Conservation (phyloP, 1,284 basidiomycete genomes). For the Leccinum ambiguum region DNA sequence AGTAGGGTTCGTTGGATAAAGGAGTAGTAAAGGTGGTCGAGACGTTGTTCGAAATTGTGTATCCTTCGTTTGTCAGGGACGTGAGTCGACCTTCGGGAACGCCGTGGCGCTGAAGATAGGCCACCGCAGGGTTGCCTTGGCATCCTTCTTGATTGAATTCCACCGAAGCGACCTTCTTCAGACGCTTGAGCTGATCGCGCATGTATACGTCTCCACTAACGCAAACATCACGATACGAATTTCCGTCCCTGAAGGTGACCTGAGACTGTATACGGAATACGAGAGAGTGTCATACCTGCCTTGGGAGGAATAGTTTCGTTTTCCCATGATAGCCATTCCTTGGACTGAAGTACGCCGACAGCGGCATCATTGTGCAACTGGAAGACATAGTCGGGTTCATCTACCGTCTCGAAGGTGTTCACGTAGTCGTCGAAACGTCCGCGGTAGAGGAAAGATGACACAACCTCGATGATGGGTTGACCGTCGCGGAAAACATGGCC, state of each 20-base stretch:
- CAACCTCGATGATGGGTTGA: conserved; percentile 88
- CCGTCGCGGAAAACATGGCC: conserved; percentile 79
- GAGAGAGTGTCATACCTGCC: conserved; percentile 70
- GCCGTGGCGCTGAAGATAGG: conserved; percentile 93
- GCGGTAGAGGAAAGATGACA: conserved; percentile 96
- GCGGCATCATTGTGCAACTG: conserved; percentile 75
- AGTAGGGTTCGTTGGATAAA: conserved; percentile 93
- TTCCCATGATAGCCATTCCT: conserved; percentile 98
- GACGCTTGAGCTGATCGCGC: conserved; percentile 81
- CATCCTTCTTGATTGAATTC: conserved; percentile 87
- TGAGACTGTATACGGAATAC: conserved; percentile 89
- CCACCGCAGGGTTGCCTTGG: conserved; percentile 90
- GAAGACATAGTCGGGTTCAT: conserved; percentile 88
- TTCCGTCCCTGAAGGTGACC: conserved; percentile 90
- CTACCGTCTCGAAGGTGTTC: conserved; percentile 93
- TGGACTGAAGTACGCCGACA: conserved; percentile 85
- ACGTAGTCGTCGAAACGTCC: conserved; percentile 92
- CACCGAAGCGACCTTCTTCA: conserved; percentile 87
- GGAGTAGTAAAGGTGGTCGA: conserved; percentile 74
- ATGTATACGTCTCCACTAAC: conserved; percentile 87
- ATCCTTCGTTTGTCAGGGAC: conserved; percentile 84
- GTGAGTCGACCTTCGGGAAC: conserved; percentile 73
- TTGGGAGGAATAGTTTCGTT: conserved; percentile 78
- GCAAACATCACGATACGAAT: conserved; percentile 77
- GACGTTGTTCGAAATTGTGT: conserved; percentile 67